A percentile compares a stretch with the other conserved stretches of the same genome.
These are phyloP conservation scores for Stipa capillata DNA, from an alignment of 176 grass and related monocot species.

Conservation along the genomic window DNA sequence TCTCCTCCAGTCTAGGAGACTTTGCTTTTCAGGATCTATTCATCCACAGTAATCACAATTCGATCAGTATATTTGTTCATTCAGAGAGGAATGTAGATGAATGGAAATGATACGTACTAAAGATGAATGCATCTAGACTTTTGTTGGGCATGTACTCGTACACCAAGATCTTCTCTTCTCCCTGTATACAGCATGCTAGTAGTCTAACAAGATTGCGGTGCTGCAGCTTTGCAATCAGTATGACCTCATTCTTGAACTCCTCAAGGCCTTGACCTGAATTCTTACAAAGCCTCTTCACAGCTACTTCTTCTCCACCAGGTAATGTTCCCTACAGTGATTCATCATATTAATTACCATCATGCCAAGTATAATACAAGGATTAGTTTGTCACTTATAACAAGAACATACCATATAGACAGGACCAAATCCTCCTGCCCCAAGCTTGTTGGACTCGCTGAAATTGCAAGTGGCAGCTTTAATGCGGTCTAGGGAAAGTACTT, in stretches of 20 bases:
- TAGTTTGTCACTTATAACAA: not conserved
- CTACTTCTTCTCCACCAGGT: constrained; percentile 50
- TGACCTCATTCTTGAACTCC: constrained; percentile 79
- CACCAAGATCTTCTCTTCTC: constrained; percentile 69
- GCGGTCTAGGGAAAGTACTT: constrained; percentile 36
- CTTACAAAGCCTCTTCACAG: constrained; percentile 70
- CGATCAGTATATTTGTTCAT: constrained; percentile 2
- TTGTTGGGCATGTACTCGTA: constrained; percentile 83
- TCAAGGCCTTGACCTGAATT: constrained; percentile 66
- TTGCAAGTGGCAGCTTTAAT: constrained; percentile 48
- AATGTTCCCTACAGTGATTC: constrained; percentile 45
- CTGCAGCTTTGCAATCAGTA: constrained; percentile 70
- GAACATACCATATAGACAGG: constrained; percentile 49
- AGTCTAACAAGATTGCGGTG: constrained; percentile 71
- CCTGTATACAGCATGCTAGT: constrained; percentile 71
- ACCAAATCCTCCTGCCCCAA: constrained; percentile 62
- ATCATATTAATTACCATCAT: not conserved
- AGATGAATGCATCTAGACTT: constrained; percentile 68
- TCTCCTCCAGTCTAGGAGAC: constrained; percentile 51
- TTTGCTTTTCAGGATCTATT: constrained; percentile 51
- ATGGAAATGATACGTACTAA: constrained; percentile 25
- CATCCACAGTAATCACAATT: not conserved
- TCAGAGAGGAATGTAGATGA: not conserved
- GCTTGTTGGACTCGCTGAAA: constrained; percentile 48
- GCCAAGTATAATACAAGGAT: constrained; percentile 8